Conservation (phyloP, 83 land plant species). For the Picea abies region DNA sequence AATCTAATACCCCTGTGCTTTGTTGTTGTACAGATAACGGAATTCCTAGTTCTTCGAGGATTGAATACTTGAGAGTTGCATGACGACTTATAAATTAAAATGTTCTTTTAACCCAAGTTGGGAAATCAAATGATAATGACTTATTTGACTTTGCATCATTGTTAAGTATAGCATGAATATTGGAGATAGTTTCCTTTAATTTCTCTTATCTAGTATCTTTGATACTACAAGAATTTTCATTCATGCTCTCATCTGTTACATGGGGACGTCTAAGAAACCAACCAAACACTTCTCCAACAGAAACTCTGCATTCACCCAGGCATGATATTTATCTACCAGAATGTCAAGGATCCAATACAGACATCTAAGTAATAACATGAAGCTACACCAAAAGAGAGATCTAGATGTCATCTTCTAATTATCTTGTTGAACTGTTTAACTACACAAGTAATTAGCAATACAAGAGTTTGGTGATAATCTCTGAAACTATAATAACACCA, state of each 20-base stretch:
- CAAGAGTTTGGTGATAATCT: constrained; percentile 5
- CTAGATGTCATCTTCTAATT: background rate
- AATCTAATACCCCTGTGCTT: no score
- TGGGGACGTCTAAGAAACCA: constrained; percentile 61
- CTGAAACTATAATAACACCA: background rate
- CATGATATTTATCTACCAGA: constrained; percentile 83
- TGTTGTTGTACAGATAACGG: no score
- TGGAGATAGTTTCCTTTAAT: no score
- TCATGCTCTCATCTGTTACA: background rate
- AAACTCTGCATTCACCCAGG: constrained; percentile 95
- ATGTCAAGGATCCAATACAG: constrained; percentile 26
- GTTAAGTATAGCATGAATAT: background rate
- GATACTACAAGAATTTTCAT: background rate
- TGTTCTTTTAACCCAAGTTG: constrained; percentile 3
- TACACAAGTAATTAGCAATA: constrained; percentile 8
- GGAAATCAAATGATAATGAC: background rate
- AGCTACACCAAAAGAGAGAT: background rate
- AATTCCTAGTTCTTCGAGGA: no score
- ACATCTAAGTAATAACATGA: background rate
- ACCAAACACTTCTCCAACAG: constrained; percentile 85
- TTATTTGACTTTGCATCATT: background rate
- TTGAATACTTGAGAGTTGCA: background rate
- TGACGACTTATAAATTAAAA: background rate
- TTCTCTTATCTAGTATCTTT: background rate
- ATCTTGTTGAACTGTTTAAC: background rate